Conservation (phyloP, 2,329 filamentous ascomycete genomes). For the Hawksworthiomyces lignivorus region DNA sequence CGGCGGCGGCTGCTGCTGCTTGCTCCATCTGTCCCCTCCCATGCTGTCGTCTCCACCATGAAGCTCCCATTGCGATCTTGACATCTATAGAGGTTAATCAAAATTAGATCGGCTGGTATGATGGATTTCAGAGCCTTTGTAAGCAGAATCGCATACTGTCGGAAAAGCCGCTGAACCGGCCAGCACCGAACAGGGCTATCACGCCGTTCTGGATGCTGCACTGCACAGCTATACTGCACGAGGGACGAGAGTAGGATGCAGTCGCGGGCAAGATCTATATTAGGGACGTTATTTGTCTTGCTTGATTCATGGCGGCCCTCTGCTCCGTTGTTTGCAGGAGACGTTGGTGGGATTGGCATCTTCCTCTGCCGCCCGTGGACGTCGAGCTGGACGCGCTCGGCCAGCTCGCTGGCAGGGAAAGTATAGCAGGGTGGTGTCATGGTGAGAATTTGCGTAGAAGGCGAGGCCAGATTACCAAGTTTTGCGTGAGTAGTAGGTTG, state of each 20-base stretch:
- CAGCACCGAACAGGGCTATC: conserved; percentile 46
- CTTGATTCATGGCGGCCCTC: too few relatives aligned
- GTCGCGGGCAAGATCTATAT: conserved; percentile 40
- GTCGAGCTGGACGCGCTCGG: conserved; percentile 39
- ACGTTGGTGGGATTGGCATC: too few relatives aligned
- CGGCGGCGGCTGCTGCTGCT: neutral
- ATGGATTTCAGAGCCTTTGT: too few relatives aligned
- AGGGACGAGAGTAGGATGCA: conserved; percentile 49
- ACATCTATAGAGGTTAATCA: conserved; percentile 46
- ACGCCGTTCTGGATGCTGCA: conserved; percentile 37
- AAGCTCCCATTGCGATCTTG: conserved; percentile 49
- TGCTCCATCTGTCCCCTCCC: conserved; percentile 36
- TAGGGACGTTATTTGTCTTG: too few relatives aligned
- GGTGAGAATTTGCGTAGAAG: too few relatives aligned
- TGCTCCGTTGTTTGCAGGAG: too few relatives aligned
- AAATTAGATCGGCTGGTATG: too few relatives aligned
- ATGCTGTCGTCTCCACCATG: conserved; percentile 56
- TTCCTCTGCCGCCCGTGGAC: conserved; percentile 46
- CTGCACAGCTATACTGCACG: conserved; percentile 53
- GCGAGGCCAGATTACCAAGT: too few relatives aligned
- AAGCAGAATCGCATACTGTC: conserved; percentile 48
- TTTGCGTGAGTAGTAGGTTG: too few relatives aligned
- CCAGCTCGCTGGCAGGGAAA: conserved; percentile 46
- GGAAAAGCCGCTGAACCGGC: conserved; percentile 52
- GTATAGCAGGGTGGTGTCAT: conserved; percentile 54